These are phyloP conservation scores for Oxytropis ochrocephala DNA, from an alignment of 306 rosid genomes.

Conservation along the genomic window DNA sequence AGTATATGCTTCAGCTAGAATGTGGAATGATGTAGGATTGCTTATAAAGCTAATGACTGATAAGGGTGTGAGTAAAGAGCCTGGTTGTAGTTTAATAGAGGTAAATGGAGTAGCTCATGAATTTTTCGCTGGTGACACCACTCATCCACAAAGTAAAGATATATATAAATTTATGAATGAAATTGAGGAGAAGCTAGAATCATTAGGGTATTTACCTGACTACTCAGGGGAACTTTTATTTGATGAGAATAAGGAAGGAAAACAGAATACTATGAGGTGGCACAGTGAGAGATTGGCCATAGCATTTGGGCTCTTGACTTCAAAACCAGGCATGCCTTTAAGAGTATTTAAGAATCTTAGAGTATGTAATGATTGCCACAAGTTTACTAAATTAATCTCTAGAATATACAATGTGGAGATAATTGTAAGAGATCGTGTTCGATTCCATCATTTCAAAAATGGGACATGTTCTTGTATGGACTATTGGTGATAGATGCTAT, in stretches of 20 bases:
- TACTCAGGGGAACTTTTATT: conserved; percentile 50
- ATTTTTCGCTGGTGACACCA: conserved; percentile 76
- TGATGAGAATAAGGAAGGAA: conserved; percentile 37
- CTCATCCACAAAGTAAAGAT: conserved; percentile 48
- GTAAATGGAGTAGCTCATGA: conserved; percentile 59
- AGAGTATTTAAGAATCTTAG: conserved; percentile 70
- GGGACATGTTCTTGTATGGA: conserved; percentile 72
- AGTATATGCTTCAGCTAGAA: conserved; percentile 63
- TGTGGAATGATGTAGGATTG: conserved; percentile 66
- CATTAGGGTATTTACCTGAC: conserved; percentile 42
- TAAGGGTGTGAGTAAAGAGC: conserved; percentile 55
- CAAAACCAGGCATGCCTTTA: conserved; percentile 42
- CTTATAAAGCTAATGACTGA: conserved; percentile 64
- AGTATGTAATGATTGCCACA: conserved; percentile 68
- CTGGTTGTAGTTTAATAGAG: conserved; percentile 72
- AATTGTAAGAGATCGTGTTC: conserved; percentile 57
- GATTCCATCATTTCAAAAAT: conserved; percentile 67
- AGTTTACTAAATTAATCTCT: conserved; percentile 53
- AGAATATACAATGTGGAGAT: conserved; percentile 51
- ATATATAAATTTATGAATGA: conserved; percentile 43
- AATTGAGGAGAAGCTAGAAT: conserved; percentile 44
- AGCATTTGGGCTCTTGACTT: conserved; percentile 60
- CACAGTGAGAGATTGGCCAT: conserved; percentile 81
- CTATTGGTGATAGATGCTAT: not conserved
- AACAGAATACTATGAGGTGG: conserved; percentile 36